phyloP scores from a whole-genome alignment of 257 asterid genomes.

The Coffea eugenioides region DNA sequence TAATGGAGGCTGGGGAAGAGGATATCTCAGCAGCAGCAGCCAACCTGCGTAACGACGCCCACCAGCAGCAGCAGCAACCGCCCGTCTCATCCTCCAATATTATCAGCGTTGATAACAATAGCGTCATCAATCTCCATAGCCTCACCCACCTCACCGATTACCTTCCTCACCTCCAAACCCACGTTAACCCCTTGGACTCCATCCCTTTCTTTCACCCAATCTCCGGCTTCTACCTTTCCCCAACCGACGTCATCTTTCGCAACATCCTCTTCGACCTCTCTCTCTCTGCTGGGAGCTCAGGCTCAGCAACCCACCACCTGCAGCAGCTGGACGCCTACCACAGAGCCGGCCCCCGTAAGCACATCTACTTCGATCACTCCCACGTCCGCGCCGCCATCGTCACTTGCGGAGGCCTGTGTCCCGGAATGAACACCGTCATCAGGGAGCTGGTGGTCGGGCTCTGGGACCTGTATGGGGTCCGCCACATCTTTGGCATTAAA shows the following conservation, averaged over 20 bases:
- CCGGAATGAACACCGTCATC: conserved; percentile 83
- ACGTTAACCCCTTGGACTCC: conserved; percentile 53
- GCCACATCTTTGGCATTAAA: conserved; percentile 53
- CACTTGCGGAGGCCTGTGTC: conserved; percentile 88
- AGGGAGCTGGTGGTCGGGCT: conserved; percentile 83
- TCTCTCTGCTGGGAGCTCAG: background rate
- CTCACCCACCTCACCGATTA: conserved; percentile 55
- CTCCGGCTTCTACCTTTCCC: conserved; percentile 61
- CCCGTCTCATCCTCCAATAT: too few species aligned
- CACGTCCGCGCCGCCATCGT: conserved; percentile 64
- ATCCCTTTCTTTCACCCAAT: conserved; percentile 58
- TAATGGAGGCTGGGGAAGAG: too few species aligned
- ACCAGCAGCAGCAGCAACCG: too few species aligned
- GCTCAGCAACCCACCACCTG: conserved; percentile 13
- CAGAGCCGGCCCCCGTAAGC: conserved; percentile 80
- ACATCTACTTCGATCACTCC: conserved; percentile 40
- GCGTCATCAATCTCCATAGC: background rate
- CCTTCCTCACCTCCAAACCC: conserved; percentile 41
- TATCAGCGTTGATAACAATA: too few species aligned
- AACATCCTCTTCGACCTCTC: conserved; percentile 49
- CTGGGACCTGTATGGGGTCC: conserved; percentile 74
- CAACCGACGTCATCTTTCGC: conserved; percentile 62
- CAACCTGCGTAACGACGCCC: too few species aligned
- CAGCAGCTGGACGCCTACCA: conserved; percentile 44
- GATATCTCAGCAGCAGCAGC: too few species aligned